A percentile compares a stretch with the other conserved stretches of the same genome.
Conservation (phyloP, 2,329 filamentous ascomycete genomes). For the Pseudonectria foliicola region DNA sequence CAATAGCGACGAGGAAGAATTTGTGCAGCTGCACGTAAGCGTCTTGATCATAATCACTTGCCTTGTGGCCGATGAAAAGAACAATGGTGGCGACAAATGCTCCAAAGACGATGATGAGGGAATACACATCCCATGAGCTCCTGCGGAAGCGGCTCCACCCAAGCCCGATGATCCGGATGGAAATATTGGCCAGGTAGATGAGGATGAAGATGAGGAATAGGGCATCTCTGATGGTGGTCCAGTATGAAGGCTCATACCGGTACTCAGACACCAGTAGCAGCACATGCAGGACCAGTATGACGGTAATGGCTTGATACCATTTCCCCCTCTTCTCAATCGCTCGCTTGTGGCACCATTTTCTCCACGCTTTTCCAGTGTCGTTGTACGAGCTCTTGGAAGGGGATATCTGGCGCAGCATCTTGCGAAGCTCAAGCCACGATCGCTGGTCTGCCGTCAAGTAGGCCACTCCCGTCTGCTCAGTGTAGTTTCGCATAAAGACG, state of each 20-base stretch:
- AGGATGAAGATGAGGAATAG: constrained; percentile 77
- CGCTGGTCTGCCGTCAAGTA: constrained; percentile 93
- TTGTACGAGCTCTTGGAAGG: constrained; percentile 87
- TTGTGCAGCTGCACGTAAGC: constrained; percentile 81
- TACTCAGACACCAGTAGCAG: constrained; percentile 79
- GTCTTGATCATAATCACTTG: constrained; percentile 35
- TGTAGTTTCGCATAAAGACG: constrained; percentile 99
- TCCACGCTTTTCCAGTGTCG: constrained; percentile 69
- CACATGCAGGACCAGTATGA: constrained; percentile 73
- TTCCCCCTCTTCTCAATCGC: constrained; percentile 89
- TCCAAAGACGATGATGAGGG: constrained; percentile 69
- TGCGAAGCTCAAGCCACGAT: constrained; percentile 92
- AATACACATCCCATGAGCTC: constrained; percentile 94
- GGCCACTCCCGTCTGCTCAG: constrained; percentile 94
- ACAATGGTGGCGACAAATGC: constrained; percentile 74
- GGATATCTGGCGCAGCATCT: constrained; percentile 84
- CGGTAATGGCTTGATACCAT: constrained; percentile 81
- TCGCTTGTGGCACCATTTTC: constrained; percentile 89
- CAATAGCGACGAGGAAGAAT: constrained; percentile 83
- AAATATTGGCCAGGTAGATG: constrained; percentile 75
- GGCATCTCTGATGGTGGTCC: constrained; percentile 64
- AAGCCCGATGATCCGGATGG: constrained; percentile 77
- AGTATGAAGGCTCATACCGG: constrained; percentile 64
- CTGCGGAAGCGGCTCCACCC: constrained; percentile 87
- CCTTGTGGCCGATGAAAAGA: constrained; percentile 55